phyloP scores from a whole-genome alignment of 75 land plant genomes.

The Pinus taeda region DNA sequence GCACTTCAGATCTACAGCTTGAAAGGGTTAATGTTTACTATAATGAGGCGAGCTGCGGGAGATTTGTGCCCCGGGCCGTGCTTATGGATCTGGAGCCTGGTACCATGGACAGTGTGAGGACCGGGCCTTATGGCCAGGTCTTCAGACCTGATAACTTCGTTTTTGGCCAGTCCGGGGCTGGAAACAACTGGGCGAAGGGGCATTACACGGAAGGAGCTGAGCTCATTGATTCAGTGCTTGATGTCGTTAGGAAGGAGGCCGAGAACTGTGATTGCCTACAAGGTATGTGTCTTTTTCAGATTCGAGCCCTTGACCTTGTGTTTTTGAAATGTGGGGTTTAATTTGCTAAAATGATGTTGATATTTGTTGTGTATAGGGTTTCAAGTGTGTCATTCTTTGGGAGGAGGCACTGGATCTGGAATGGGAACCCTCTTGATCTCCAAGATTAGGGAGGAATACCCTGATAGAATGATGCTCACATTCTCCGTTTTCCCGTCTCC shows the following conservation, averaged over 20 bases:
- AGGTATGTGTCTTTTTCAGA: conserved; percentile 19
- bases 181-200: conserved; percentile 48
- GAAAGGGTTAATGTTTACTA: conserved; percentile 6
- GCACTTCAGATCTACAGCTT: conserved; percentile 22
- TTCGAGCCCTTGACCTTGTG: too few species aligned
- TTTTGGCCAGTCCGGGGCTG: conserved; percentile 53
- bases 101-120: conserved; percentile 25
- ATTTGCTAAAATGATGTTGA: not conserved
- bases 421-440: conserved; percentile 42
- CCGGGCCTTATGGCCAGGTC: conserved; percentile 24
- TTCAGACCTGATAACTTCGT: conserved; percentile 48
- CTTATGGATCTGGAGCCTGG: conserved; percentile 31
- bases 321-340: too few species aligned
- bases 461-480: conserved; percentile 64
- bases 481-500: conserved; percentile 76
- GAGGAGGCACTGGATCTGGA: conserved; percentile 57
- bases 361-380: conserved; percentile 27
- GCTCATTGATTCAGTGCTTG: conserved; percentile 56
- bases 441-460: conserved; percentile 47
- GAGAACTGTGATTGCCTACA: conserved; percentile 48
- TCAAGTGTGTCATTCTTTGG: conserved; percentile 49
- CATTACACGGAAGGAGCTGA: conserved; percentile 64
- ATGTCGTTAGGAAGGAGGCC: conserved; percentile 50
- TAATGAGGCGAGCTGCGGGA: conserved; percentile 26
- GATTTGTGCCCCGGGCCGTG: conserved; percentile 21